Evolutionary conservation across 2,329 filamentous ascomycete species (phyloP), one percentile per base, ranked within the genome.

Genomic region (Fusarium miscanthi): DNA sequence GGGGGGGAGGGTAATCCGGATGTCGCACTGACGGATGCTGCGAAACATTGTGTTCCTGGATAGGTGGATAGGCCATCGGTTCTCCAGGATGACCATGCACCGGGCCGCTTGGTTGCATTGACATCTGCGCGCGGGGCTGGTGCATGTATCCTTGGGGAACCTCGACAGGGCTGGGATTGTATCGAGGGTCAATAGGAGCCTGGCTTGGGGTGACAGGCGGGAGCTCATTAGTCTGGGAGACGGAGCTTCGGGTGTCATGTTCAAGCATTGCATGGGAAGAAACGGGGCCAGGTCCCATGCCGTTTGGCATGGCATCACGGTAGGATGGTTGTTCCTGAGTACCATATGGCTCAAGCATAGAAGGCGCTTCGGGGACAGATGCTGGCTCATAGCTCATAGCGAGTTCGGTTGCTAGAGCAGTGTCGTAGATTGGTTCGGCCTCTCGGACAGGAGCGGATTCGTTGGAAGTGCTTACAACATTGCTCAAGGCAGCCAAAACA

Each of bases 401-500:
- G 45, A 51, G 41, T 14, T 74, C 69, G 12, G 48, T 21, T 30
- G 30, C 48, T 30, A 40, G 35, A 27, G 51, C 27, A 45, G 45
- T 23, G 11, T 60, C 65, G 19, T 73, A 61, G 23, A 43, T 25
- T 59, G 48, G 30, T 25, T 45, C 27, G 30, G 33, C 30, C 16
- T 71, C 66, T 49, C 49, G 58, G 14, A 61, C 31, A 5, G 58
- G 66, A 23, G 64, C 59, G 23, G 76, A 60, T 23, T 73, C 75
- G 8, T 76, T 75, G 10, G 78, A 72, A 30, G 74, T 74, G 35
- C 74, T 74, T 42, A 80, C 78, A 19, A 81, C 71, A 27, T 78
- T 78, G 75, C 81, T 82, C 41, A 83, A 57, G 64, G 81, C 76
- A 16, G 82, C 81, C 31, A 83, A 74, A 12, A 81, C 66, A 63